Evolutionary conservation across 106 monocot species (phyloP), one percentile per base, ranked within the genome.

Genomic region (Platanthera guangdongensis): DNA sequence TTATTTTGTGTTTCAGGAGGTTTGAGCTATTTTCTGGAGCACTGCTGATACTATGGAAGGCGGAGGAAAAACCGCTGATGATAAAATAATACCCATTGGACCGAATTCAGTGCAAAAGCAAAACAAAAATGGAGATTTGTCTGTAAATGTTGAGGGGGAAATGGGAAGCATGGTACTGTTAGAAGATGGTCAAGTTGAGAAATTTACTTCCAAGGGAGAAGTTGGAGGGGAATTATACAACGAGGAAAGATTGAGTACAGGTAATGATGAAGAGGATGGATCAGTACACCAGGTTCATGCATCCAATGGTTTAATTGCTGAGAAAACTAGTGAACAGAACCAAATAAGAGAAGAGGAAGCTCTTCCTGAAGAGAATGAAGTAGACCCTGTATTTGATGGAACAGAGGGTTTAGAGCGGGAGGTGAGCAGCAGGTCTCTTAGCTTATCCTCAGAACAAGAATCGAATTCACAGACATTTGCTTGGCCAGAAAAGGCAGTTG

Each of bases 401-500:
- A 89, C 82, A 21, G 95, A 95, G 59, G 50, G 53, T 79, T 74
- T 78, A 65, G 90, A 92, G 69, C 45, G 82, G 67, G 88, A 88
- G 80, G 68, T 71, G 30, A 81, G 68, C 16, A 62, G 50, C 49
- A 74, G 73, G 25, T 79, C 53, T 47, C 86, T 82, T 39, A 79
- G 50, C 52, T 75, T 54, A 57, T 81, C 84, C 57, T 32, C 76
- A 21, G 84, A 84, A 14, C 50, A 48, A 51, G 80, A 86, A 39
- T 67, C 80, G 14, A 85, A 83, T 14, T 74, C 50, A 39, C 87
- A 77, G 54, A 54, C 46, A 50, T 82, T 60, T 87, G 84, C 84
- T 39, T 90, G 90, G 90, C 83, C 88, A 78, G 92, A 85, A 83
- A 92, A 90, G 73, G 95, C 95, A 63, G 86, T 79, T 81, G 87